Base-by-base conservation (phyloP, 1,139 yeast species). In the Sugiyamaella xylanicola region DNA sequence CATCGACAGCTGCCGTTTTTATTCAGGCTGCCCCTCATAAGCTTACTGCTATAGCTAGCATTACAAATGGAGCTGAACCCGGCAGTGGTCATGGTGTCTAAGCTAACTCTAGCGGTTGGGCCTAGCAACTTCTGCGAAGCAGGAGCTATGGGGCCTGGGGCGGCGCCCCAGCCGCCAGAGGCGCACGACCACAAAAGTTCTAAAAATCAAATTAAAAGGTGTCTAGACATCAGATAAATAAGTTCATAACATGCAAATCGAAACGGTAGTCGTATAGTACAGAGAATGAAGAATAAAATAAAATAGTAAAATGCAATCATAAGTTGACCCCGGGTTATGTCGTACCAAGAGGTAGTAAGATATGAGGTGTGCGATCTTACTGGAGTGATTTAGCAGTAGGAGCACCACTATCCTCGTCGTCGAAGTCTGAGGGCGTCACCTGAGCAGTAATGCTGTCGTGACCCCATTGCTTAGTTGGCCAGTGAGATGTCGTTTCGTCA, bases 401-500 rank as follows among this genome's bases (percentile, higher is more conserved):
- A 1, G 45, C 45, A 9, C 44, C 45, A 36, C 19, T 13, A 11
- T 42, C 50, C 4, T 25, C 50, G 2, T 44, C 44, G 11, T 44
- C 53, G 27, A 47, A 47, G 43, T 54, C 52, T 15, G 46, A 29
- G n/a, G 52, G 52, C 17, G 52, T 40, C 7, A 48, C 52, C 2
- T 48, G 52, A 19, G 46, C 17, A 4, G 39, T 41, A 7, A 20
- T 47, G 20, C 21, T 39, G 29, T 45, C 40, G 15, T 45, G 48
- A 37, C 44, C 51, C 52, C 52, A 48, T 29, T 40, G 52, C n/a
- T 48, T 48, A 13, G 50, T 37, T 25, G 52, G 52, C 53, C 53
- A 50, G 7, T 50, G 53, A 5, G 52, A 48, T 15, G 41, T 27
- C 25, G 40, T 42, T n/a, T 56, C 60, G 37, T 59, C 63, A 47